Conservation (phyloP, 495 filamentous ascomycete genomes). For the Pseudomonodictys pantanalensis region DNA sequence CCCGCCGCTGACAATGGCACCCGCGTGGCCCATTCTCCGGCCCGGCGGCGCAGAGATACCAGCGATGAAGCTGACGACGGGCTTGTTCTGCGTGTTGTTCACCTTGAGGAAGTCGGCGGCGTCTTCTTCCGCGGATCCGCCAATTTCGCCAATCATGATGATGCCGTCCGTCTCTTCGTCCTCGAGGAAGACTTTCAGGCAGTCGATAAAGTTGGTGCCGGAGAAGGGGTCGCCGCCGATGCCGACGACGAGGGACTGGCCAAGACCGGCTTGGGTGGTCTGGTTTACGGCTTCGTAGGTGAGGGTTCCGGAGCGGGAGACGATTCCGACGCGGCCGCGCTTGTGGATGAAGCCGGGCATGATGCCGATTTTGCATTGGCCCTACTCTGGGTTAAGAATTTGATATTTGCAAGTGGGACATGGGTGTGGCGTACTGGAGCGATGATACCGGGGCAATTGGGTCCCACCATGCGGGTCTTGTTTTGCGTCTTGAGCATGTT, state of each 20-base stretch:
- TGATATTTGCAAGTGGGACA: slow-evolving; percentile 1
- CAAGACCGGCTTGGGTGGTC: slow-evolving; percentile 92
- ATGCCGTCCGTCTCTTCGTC: slow-evolving; percentile 98
- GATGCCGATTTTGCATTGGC: slow-evolving; percentile 99
- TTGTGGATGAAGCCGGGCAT: slow-evolving; percentile 99
- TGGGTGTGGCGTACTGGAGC: slow-evolving; percentile 58
- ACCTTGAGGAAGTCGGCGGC: slow-evolving; percentile 91
- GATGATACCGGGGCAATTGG: slow-evolving; percentile 99
- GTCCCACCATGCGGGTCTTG: slow-evolving; percentile 94
- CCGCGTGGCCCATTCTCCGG: slow-evolving; percentile 96
- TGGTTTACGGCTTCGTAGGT: slow-evolving; percentile 99
- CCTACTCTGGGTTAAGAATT: slow-evolving; percentile 48
- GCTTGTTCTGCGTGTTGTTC: slow-evolving; percentile 90
- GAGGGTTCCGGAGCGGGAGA: slow-evolving; percentile 95
- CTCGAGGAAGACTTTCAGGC: slow-evolving; percentile 91
- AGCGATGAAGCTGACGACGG: slow-evolving; percentile 96
- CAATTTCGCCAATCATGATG: slow-evolving; percentile 99
- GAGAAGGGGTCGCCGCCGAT: slow-evolving; percentile 99
- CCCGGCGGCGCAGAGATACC: slow-evolving; percentile 96
- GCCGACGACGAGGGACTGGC: slow-evolving; percentile 95
- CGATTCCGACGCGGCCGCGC: slow-evolving; percentile 96
- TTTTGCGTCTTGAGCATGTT: slow-evolving; percentile 95
- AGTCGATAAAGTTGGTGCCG: slow-evolving; percentile 99
- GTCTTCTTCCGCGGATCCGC: slow-evolving; percentile 95
- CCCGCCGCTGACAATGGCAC: slow-evolving; percentile 93